Base-by-base conservation (phyloP, 1,284 basidiomycete genomes). In the Puccinia triticina region DNA sequence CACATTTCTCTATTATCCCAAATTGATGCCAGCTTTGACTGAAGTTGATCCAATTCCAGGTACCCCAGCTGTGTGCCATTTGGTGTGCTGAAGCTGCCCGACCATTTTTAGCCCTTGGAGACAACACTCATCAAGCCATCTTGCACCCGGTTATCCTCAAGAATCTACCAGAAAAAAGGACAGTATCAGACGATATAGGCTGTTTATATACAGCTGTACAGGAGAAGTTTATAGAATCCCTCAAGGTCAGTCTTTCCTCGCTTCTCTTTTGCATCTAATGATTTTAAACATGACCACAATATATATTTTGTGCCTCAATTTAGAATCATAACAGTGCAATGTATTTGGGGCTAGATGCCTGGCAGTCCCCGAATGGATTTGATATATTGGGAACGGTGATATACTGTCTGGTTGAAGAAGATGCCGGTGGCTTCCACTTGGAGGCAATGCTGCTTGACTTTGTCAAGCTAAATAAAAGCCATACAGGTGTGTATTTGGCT, bases 11-110 rank as follows among this genome's bases (percentile, higher is more conserved):
- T n/a, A n/a, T n/a, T n/a, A n/a, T n/a, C n/a, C n/a, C 21, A 59
- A 21, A n/a, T 29, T 46, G 43, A 46, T 46, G 29, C 7, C 8
- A 59, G 5, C 23, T 59, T 29, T 59, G 21, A 59, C 55, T 59
- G 55, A 59, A n/a, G 21, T 40, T 40, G 34, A 37, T 67, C 16
- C 40, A 21, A 40, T 23, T n/a, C 7, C 40, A 67, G 64, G 64
- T 67, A 37, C 64, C 64, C 14, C 64, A 67, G 64, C 64, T 67
- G 7, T 67, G 64, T 43, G 64, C 64, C 23, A 67, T 67, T 8
- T 67, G 64, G 64, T 67, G 64, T 29, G 64, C 64, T n/a, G n/a
- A n/a, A n/a, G n/a, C n/a, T n/a, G n/a, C n/a, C n/a, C n/a, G n/a
- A n/a, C n/a, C n/a, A n/a, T 40, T 64, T 21, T 64, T 26, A 29